phyloP scores from a whole-genome alignment of 2,329 filamentous ascomycete genomes.

The Nemania sp. region DNA sequence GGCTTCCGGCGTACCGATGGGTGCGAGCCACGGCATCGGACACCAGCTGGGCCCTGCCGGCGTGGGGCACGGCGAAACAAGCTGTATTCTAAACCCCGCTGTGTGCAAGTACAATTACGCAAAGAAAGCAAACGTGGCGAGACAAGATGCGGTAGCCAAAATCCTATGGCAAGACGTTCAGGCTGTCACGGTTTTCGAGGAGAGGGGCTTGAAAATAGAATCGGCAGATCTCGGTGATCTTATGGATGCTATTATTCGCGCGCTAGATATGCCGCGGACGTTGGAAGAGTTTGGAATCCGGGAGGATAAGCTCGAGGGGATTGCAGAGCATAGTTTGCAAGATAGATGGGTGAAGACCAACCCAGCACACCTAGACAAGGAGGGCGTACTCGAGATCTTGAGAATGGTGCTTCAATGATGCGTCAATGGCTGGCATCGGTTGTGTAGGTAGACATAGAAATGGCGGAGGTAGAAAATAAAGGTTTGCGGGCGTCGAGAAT shows the following conservation, averaged over 20 bases:
- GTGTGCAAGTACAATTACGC: conserved; percentile 67
- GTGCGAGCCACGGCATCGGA: conserved; percentile 63
- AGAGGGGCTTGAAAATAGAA: conserved; percentile 45
- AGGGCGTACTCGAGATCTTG: conserved; percentile 65
- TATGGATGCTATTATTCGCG: conserved; percentile 62
- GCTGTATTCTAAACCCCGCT: conserved; percentile 65
- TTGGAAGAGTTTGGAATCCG: conserved; percentile 64
- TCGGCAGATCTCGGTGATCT: conserved; percentile 62
- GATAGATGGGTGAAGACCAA: conserved; percentile 65
- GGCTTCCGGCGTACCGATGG: conserved; percentile 56
- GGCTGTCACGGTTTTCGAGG: conserved; percentile 50
- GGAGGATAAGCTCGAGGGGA: conserved; percentile 58
- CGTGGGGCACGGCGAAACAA: conserved; percentile 71
- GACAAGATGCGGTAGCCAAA: conserved; percentile 56
- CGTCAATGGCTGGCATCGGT: conserved; percentile 36
- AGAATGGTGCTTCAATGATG: conserved; percentile 44
- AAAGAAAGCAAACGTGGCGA: conserved; percentile 54
- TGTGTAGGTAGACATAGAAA: conserved; percentile 15
- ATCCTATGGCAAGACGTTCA: conserved; percentile 56
- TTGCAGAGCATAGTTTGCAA: conserved; percentile 63
- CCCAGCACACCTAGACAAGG: conserved; percentile 61
- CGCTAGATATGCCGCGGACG: conserved; percentile 65
- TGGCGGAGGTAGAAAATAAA: background rate
- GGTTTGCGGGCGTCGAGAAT: conserved; percentile 17
- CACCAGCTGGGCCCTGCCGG: conserved; percentile 67